These are phyloP conservation scores for Endogone sp. DNA, from an alignment of 192 early-diverging fungal species.

Conservation along the genomic window DNA sequence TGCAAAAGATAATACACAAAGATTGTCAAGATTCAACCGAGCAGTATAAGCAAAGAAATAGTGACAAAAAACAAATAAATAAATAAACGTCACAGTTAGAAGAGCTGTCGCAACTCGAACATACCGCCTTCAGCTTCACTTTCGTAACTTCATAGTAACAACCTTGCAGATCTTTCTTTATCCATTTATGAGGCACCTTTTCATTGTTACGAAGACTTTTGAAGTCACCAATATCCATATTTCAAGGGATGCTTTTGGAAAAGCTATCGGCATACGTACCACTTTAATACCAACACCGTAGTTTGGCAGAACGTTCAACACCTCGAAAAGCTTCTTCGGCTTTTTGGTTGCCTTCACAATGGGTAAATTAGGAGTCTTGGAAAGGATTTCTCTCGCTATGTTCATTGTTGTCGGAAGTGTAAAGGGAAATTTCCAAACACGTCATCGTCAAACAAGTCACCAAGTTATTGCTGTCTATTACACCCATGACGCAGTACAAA, in stretches of 20 bases:
- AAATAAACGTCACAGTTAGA: neutral
- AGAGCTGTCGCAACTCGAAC: neutral
- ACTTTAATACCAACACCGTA: neutral
- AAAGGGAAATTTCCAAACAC: too few species aligned
- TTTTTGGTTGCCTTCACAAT: neutral
- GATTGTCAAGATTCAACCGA: too few species aligned
- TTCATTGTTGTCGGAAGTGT: too few species aligned
- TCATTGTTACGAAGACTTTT: neutral
- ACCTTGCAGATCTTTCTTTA: neutral
- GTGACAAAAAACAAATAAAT: neutral
- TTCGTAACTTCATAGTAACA: neutral
- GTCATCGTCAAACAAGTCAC: neutral
- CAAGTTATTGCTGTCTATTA: neutral
- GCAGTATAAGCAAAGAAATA: too few species aligned
- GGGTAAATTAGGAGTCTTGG: neutral
- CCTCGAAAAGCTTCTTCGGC: neutral
- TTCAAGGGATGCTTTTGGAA: neutral
- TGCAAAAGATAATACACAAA: neutral
- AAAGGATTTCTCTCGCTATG: neutral
- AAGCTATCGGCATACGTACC: neutral
- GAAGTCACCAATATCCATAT: neutral
- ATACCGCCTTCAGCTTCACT: neutral
- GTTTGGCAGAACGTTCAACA: neutral
- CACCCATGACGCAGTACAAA: neutral
- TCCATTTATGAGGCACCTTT: neutral